Evolutionary conservation across 2,329 filamentous ascomycete species (phyloP).

Genomic region (Colletotrichum phormii): DNA sequence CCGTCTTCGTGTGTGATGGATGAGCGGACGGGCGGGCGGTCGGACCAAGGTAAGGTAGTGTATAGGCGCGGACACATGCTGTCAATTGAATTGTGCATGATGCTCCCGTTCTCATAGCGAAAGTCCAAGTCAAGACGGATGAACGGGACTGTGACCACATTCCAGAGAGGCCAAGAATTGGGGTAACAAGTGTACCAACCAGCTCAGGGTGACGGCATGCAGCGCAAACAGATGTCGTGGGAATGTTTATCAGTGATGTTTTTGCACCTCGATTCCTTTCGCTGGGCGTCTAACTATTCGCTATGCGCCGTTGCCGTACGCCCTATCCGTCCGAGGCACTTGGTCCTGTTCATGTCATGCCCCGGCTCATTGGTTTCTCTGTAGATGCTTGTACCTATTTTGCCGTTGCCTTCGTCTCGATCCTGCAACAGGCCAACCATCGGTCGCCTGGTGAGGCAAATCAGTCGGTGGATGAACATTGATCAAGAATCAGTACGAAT

Average conservation of each 20-base stretch:
- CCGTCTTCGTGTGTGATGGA: background rate
- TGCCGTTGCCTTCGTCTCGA: background rate
- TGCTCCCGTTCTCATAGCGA: background rate
- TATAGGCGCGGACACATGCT: background rate
- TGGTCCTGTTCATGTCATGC: background rate
- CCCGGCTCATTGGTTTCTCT: background rate
- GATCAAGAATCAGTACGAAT: background rate
- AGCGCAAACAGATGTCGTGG: constrained; percentile 1
- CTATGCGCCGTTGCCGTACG: background rate
- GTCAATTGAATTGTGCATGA: constrained; percentile 14
- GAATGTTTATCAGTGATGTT: constrained; percentile 6
- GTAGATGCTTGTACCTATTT: background rate
- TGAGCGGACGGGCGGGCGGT: constrained; percentile 6
- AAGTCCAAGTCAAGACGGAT: background rate
- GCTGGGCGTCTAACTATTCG: background rate
- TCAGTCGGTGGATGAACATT: background rate
- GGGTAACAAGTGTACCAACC: background rate
- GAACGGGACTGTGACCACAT: constrained; percentile 9
- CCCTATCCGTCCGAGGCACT: background rate
- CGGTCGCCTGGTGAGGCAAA: background rate
- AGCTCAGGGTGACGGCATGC: constrained; percentile 16
- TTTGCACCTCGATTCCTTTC: background rate
- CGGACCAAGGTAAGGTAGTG: background rate
- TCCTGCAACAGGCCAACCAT: background rate
- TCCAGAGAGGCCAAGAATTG: constrained; percentile 4